Base-by-base conservation (phyloP, 441 rosid genomes). In the Syzygium syzygioides region DNA sequence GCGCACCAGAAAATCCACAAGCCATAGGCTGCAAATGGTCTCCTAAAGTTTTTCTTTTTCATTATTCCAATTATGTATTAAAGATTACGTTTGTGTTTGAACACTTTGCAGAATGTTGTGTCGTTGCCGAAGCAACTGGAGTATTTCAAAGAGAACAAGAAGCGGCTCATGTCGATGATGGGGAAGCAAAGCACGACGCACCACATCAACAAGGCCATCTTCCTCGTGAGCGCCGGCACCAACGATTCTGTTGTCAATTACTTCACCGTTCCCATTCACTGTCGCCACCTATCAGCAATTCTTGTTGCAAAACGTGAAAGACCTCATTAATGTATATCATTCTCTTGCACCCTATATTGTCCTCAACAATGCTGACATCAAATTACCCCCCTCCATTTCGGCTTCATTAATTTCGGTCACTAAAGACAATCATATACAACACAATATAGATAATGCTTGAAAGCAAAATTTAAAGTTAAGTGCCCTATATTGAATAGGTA, bases 211-310 rank as follows among this genome's bases (percentile, higher is more conserved):
- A 94, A 92, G n/a, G 93, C 98, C 4, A 3, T 93, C 62, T 95
- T 90, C 88, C 9, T 94, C 18, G 71, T 96, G 10, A 94, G 98
- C 53, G 95, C 95, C 19, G 98, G 96, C 37, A 95, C 98, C 37
- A 97, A 97, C 55, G 98, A 96, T 87, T 96, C 95, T 59, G 91
- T 96, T 17, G 84, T 95, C 84, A 95, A 92, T 87, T 96, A 96
- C 90, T 97, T 93, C 50, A 30, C 92, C 15, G 14, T 97, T 18
- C 98, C 98, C 10, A 60, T 92, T 87, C 93, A 86, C 94, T 55
- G 20, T 94, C 89, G 86, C 91, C 87, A 94, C 90, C 79, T 97
- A 95, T 90, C 94, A 97, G 86, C 94, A 91, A 55, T 94, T 96
- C 90, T 56, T 97, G 86, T 53, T 95, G 57, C 93, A 92, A 85